phyloP scores from a whole-genome alignment of 192 early-diverging fungal species.

The Coemansia sp. region DNA sequence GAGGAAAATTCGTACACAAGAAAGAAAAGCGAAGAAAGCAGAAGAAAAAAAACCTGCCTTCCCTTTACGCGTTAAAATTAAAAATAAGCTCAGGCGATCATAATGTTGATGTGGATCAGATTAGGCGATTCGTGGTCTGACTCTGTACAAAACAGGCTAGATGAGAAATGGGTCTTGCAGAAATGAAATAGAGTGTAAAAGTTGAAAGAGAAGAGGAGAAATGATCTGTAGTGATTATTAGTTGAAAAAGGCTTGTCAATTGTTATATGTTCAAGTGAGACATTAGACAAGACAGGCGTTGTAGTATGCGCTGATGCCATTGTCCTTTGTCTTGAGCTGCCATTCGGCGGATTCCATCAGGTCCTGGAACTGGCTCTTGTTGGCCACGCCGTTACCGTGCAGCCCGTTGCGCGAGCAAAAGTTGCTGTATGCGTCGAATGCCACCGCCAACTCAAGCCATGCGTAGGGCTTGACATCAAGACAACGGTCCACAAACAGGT shows the following conservation, averaged over 20 bases:
- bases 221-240: background rate
- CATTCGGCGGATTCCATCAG: constrained; percentile 53
- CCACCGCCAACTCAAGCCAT: constrained; percentile 40
- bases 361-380: constrained; percentile 45
- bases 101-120: too few relatives aligned
- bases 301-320: constrained; percentile 48
- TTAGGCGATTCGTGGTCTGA: too few relatives aligned
- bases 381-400: constrained; percentile 41
- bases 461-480: constrained; percentile 56
- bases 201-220: too few relatives aligned
- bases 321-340: constrained; percentile 51
- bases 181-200: too few relatives aligned
- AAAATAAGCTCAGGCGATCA: too few relatives aligned
- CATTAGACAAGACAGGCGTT: constrained; percentile 43
- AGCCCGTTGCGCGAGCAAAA: constrained; percentile 55
- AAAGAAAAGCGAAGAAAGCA: background rate
- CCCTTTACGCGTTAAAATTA: background rate
- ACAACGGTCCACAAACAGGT: constrained; percentile 52
- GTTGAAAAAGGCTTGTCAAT: background rate
- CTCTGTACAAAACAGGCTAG: too few relatives aligned
- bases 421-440: constrained; percentile 43
- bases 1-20: background rate
- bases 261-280: constrained; percentile 5
- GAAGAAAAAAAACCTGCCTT: background rate
- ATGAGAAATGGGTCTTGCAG: too few relatives aligned